These are phyloP conservation scores for Candida tetrigidarum DNA, from an alignment of 1,139 yeast species.

Conservation along the genomic window DNA sequence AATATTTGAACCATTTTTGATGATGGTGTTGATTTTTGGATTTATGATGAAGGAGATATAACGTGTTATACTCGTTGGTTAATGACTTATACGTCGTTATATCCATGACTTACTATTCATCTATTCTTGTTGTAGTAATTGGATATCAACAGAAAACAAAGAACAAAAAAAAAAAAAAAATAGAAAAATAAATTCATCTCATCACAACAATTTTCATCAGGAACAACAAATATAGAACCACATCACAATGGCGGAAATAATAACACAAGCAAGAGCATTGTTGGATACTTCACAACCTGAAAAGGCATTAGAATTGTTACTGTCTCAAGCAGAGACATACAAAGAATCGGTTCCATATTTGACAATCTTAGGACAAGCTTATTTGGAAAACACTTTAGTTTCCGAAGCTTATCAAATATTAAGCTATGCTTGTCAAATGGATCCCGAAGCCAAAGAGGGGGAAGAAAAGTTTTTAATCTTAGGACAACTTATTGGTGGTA, in stretches of 20 bases:
- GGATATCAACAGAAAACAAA: too few species aligned
- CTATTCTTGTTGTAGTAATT: too few species aligned
- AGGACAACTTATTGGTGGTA: constrained; percentile 90
- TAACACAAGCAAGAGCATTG: constrained; percentile 33
- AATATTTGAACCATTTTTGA: constrained; percentile 75
- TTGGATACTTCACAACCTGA: constrained; percentile 45
- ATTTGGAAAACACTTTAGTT: constrained; percentile 77
- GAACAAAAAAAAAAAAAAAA: constrained; percentile 3
- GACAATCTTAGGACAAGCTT: constrained; percentile 67
- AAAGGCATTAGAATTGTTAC: constrained; percentile 40
- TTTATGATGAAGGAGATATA: constrained; percentile 69
- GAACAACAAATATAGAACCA: not conserved
- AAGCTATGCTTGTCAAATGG: constrained; percentile 66
- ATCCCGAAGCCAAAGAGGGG: constrained; percentile 66
- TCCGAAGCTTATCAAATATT: constrained; percentile 76
- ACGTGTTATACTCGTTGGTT: constrained; percentile 53
- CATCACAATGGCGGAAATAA: constrained; percentile 16
- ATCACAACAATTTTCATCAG: constrained; percentile 4
- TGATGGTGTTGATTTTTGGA: constrained; percentile 79
- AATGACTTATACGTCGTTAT: constrained; percentile 15
- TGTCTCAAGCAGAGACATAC: constrained; percentile 31
- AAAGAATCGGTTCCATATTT: constrained; percentile 37
- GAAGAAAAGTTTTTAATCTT: constrained; percentile 84
- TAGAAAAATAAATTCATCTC: not conserved
- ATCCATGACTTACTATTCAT: constrained; percentile 11